Percentiles rank a stretch among this genome's conserved stretches.
Conservation (phyloP, 1,139 yeast species). For the Taphrina betulina region DNA sequence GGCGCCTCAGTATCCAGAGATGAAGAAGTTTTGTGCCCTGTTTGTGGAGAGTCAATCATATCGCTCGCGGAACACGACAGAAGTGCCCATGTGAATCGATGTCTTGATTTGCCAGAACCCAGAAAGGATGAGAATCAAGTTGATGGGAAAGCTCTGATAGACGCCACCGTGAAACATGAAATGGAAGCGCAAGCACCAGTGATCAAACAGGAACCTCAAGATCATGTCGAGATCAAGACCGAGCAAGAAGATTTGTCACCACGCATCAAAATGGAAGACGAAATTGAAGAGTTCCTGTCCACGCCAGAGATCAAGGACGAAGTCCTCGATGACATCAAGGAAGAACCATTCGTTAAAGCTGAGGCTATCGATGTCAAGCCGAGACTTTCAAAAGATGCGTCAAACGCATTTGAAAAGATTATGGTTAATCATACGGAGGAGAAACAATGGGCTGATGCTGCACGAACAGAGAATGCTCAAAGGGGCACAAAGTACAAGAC, state of each 20-base stretch:
- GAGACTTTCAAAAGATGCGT: slow-evolving; percentile 7
- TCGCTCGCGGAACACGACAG: slow-evolving; percentile 25
- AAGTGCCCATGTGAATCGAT: slow-evolving; percentile 31
- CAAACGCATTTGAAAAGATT: slow-evolving; percentile 18
- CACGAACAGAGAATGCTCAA: slow-evolving; percentile 12
- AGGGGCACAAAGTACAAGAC: slow-evolving; percentile 33
- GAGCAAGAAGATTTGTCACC: slow-evolving; percentile 4
- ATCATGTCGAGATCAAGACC: slow-evolving; percentile 7
- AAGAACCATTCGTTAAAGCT: neutral
- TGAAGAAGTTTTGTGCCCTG: slow-evolving; percentile 23
- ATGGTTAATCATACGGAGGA: slow-evolving; percentile 30
- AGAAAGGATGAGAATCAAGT: slow-evolving; percentile 20
- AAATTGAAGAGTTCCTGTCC: neutral
- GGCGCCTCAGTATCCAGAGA: slow-evolving; percentile 11
- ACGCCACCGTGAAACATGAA: slow-evolving; percentile 23
- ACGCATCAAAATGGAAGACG: slow-evolving; percentile 11
- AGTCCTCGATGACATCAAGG: neutral
- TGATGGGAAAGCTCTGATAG: slow-evolving; percentile 16
- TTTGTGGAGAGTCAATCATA: slow-evolving; percentile 22
- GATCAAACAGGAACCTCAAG: slow-evolving; percentile 1
- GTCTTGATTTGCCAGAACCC: slow-evolving; percentile 28
- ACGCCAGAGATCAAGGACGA: slow-evolving; percentile 5
- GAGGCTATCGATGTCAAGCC: slow-evolving; percentile 13
- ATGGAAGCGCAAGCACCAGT: neutral
- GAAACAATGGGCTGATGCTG: slow-evolving; percentile 33